Percentiles rank a stretch among this genome's conserved stretches.
phyloP scores from a whole-genome alignment of 371 early-diverging fungal genomes.

The Mucor mucedo region DNA sequence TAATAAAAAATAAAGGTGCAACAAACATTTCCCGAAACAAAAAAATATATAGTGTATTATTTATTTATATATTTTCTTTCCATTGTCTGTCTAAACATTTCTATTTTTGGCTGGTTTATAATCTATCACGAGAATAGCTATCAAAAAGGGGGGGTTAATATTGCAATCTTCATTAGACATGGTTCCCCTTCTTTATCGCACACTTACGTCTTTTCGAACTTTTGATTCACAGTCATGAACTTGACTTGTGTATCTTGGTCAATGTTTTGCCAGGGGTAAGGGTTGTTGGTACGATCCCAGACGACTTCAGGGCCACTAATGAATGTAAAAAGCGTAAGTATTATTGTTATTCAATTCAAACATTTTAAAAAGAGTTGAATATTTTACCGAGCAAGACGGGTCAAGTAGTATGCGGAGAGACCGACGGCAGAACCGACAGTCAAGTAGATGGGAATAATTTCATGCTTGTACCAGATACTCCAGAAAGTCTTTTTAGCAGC shows the following conservation, averaged over 20 bases:
- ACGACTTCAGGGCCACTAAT: conserved; percentile 56
- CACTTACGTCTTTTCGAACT: conserved; percentile 56
- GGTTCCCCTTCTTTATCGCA: too few species aligned
- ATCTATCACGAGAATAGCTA: conserved; percentile 27
- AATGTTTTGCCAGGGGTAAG: conserved; percentile 63
- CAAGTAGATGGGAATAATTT: conserved; percentile 56
- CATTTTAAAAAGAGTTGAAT: conserved; percentile 1
- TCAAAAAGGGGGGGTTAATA: not conserved
- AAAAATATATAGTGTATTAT: not conserved
- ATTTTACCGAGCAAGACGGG: conserved; percentile 38
- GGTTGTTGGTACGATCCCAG: conserved; percentile 59
- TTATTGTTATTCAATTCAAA: not conserved
- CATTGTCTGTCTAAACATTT: not conserved
- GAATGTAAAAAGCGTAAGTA: not conserved
- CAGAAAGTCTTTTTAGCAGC: conserved; percentile 56
- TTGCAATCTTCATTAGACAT: not conserved
- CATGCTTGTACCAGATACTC: conserved; percentile 60
- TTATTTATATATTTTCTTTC: not conserved
- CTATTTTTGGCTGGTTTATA: conserved; percentile 6
- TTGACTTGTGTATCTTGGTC: conserved; percentile 58
- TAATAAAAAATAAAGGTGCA: too few species aligned
- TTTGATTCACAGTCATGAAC: conserved; percentile 59
- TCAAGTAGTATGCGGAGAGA: conserved; percentile 54
- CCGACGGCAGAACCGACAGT: conserved; percentile 55
- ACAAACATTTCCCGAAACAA: not conserved